phyloP scores from a whole-genome alignment of 83 land plant genomes.

The Thuja plicata region DNA sequence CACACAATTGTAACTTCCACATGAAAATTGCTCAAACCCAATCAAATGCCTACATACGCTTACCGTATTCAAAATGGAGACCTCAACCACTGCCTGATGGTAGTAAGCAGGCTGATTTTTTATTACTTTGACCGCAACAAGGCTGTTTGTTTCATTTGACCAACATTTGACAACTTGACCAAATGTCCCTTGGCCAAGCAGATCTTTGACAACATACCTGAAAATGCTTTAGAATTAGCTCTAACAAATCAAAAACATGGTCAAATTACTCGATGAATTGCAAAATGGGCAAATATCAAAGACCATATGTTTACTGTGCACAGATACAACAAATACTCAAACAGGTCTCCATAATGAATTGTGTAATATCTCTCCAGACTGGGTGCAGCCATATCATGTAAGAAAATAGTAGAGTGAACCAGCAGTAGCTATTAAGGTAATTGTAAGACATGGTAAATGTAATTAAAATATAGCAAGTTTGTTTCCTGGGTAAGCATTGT shows the following conservation, averaged over 20 bases:
- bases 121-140: conserved; percentile 89
- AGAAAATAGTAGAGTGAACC: not conserved
- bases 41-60: not conserved
- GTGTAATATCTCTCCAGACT: not conserved
- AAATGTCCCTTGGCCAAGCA: conserved; percentile 96
- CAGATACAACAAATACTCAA: not conserved
- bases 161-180: conserved; percentile 97
- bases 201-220: conserved; percentile 90
- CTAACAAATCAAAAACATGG: not conserved
- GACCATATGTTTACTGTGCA: not conserved
- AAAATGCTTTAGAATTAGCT: not conserved
- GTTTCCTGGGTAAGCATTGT: not conserved
- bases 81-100: conserved; percentile 91
- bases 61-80: conserved; percentile 70
- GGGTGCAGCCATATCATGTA: not conserved
- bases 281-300: not conserved
- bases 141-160: conserved; percentile 56
- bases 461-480: not conserved
- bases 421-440: not conserved
- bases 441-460: not conserved
- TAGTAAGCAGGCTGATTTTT: conserved; percentile 92
- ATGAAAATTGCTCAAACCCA: not conserved
- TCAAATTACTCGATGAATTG: not conserved
- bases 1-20: not conserved
- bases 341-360: not conserved